Base-by-base conservation (phyloP, 179 eudicot species). In the Beta macrorhiza region DNA sequence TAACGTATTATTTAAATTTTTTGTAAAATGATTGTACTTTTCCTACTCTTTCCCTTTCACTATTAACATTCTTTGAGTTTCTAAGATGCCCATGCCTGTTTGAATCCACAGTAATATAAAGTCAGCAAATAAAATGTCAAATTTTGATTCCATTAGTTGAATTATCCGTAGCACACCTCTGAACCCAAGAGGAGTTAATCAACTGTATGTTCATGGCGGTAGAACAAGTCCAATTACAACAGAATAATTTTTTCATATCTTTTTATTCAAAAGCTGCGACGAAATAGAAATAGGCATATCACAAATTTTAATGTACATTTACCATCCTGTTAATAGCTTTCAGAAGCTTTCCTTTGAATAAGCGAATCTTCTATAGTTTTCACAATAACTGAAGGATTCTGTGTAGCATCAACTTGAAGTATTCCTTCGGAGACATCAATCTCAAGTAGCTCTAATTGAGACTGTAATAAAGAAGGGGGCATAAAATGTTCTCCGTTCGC, bases 401-500 rank as follows among this genome's bases (percentile, higher is more conserved):
- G 76, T 37, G 96, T 89, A 70, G 97, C 99, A 89, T 96, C 98
- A 70, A 92, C 90, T 74, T 87, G 84, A 20, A 90, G 15, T 75
- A 96, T 86, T 42, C 92, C 91, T 87, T 96, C 99, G 5, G 91
- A 83, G 29, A 82, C 92, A 83, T 96, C 97, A 82, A 96, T 86
- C 83, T 90, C 91, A 57, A 96, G 93, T 75, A 89, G 82, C 79
- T 89, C 92, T 75, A 96, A 71, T 79, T 96, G 99, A 59, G 99
- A 92, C 77, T 90, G 90, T 89, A 96, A 83, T 51, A 96, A 90
- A 42, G 86, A 77, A 57, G 87, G 88, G 1, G 99, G 99, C 99
- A 96, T 96, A 83, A 91, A 96, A 88, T 96, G 98, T 56, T 83
- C 83, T 65, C 93, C 95, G 32, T 86, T 89, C 20, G 85, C 90